These are phyloP conservation scores for Exophiala mesophila DNA, from an alignment of 2,329 filamentous ascomycete genomes.

Conservation along the genomic window DNA sequence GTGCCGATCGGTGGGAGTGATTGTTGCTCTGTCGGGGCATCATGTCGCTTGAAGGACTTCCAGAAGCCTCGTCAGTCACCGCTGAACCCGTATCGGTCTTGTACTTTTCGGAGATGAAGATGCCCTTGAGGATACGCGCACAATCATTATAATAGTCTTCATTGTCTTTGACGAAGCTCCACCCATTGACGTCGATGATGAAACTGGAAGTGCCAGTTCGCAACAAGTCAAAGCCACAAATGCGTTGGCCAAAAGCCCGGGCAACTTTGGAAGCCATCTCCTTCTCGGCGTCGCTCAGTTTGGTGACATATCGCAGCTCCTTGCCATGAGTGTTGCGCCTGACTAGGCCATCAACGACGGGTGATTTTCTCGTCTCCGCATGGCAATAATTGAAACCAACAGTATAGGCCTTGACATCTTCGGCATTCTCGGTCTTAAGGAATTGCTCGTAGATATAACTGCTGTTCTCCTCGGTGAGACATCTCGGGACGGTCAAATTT, in stretches of 20 bases:
- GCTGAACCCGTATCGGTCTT: conserved; percentile 29
- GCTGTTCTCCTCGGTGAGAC: conserved; percentile 70
- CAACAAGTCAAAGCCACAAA: conserved; percentile 92
- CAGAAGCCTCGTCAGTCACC: conserved; percentile 31
- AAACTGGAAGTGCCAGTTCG: conserved; percentile 85
- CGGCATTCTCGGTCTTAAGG: conserved; percentile 90
- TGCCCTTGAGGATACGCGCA: conserved; percentile 76
- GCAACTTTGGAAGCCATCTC: conserved; percentile 86
- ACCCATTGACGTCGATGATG: conserved; percentile 98
- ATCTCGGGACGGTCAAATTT: conserved; percentile 69
- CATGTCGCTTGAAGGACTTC: conserved; percentile 27
- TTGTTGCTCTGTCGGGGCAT: conserved; percentile 35
- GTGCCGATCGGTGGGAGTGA: conserved; percentile 42
- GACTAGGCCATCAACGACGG: conserved; percentile 92
- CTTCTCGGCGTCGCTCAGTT: conserved; percentile 72
- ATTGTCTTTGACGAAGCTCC: conserved; percentile 99
- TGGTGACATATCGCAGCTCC: conserved; percentile 91
- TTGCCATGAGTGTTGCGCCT: conserved; percentile 96
- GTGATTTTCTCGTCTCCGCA: conserved; percentile 93
- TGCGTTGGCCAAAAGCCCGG: conserved; percentile 83
- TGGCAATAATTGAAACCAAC: conserved; percentile 91
- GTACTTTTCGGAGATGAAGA: conserved; percentile 77
- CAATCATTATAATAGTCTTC: conserved; percentile 96
- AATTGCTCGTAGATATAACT: conserved; percentile 98
- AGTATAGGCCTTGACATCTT: conserved; percentile 98